Evolutionary conservation across 1,284 basidiomycete species (phyloP).

Genomic region (Inonotus obliquus): DNA sequence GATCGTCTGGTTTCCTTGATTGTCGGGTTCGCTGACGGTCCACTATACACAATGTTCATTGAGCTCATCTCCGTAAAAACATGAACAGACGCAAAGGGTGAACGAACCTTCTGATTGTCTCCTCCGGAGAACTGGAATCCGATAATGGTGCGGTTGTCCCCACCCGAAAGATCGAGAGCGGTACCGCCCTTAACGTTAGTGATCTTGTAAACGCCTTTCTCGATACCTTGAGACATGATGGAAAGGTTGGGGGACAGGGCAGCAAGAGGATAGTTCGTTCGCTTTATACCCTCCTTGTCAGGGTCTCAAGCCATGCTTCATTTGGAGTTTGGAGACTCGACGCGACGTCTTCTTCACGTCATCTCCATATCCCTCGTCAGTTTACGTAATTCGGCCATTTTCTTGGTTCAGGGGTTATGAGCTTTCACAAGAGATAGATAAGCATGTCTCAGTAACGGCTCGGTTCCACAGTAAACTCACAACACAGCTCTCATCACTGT

Average conservation of each 20-base stretch:
- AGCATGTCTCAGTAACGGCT: too few relatives aligned
- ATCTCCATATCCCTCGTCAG: background rate
- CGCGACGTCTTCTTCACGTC: constrained; percentile 1
- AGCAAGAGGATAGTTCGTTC: too few relatives aligned
- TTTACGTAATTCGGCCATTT: background rate
- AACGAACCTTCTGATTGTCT: constrained; percentile 18
- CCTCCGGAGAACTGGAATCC: constrained; percentile 13
- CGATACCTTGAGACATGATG: background rate
- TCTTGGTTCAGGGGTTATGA: background rate
- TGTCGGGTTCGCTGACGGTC: constrained; percentile 28
- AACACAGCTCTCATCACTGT: too few relatives aligned
- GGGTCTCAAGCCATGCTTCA: background rate
- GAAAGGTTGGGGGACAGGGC: background rate
- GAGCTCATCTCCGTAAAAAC: too few relatives aligned
- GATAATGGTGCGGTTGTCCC: constrained; percentile 25
- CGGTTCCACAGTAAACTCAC: too few relatives aligned
- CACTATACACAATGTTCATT: too few relatives aligned
- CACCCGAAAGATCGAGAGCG: constrained; percentile 27
- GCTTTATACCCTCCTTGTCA: background rate
- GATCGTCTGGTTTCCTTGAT: constrained; percentile 29
- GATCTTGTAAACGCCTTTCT: constrained; percentile 23
- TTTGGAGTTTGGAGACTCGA: background rate
- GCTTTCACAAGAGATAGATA: too few relatives aligned
- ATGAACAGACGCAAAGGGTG: background rate
- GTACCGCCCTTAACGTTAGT: constrained; percentile 21